Percentiles rank a stretch among this genome's conserved stretches.
phyloP scores from a whole-genome alignment of 2,329 filamentous ascomycete species.

The Fusarium odoratissimum region DNA sequence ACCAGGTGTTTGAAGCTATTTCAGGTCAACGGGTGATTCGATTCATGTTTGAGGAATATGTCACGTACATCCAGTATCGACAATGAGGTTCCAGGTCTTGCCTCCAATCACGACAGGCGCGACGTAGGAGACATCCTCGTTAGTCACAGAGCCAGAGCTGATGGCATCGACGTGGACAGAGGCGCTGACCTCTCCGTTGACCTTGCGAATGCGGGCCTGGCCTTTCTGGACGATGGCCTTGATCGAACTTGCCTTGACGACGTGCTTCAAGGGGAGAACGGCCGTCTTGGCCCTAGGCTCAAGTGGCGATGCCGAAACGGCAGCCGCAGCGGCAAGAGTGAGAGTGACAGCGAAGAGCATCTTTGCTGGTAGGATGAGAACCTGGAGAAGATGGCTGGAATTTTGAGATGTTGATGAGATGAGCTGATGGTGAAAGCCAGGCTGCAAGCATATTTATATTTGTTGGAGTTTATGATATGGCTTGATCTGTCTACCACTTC shows the following conservation, averaged over 20 bases:
- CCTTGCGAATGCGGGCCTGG: not conserved
- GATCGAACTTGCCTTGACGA: not conserved
- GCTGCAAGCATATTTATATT: not conserved
- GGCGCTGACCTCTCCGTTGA: not conserved
- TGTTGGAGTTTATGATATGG: not conserved
- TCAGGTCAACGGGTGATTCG: accelerated
- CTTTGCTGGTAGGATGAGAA: not conserved
- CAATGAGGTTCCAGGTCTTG: not conserved
- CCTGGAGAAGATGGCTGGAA: no score
- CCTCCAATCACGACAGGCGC: not conserved
- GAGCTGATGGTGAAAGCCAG: not conserved
- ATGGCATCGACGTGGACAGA: not conserved
- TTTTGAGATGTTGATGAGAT: not conserved
- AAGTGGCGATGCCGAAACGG: not conserved
- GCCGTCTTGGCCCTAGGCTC: not conserved
- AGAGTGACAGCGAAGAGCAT: not conserved
- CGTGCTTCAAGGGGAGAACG: not conserved
- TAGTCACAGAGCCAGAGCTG: not conserved
- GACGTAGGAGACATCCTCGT: not conserved
- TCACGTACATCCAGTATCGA: not conserved
- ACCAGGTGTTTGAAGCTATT: constrained; percentile 1
- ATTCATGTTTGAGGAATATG: accelerated
- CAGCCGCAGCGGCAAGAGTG: not conserved
- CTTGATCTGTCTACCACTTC: not conserved
- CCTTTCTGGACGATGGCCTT: not conserved